Evolutionary conservation across 495 filamentous ascomycete species (phyloP).

Genomic region (Penicillium desertorum): DNA sequence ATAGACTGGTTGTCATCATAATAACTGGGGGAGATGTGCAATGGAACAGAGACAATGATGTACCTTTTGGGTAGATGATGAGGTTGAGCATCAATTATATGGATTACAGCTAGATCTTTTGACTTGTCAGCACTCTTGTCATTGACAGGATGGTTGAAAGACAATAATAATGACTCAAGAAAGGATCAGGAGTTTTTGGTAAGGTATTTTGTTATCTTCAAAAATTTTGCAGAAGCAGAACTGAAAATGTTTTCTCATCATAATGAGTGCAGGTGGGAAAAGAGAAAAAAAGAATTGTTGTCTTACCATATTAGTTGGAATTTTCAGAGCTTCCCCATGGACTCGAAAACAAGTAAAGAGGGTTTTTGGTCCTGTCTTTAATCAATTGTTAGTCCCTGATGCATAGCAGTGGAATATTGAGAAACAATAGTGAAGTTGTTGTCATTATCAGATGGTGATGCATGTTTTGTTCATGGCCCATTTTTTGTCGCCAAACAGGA

Average conservation of each 20-base stretch:
- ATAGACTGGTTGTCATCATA: conserved; percentile 98
- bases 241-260: conserved; percentile 85
- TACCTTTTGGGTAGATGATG: conserved; percentile 5
- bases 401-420: conserved; percentile 7
- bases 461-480: conserved; percentile 95
- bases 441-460: conserved; percentile 93
- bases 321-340: conserved; percentile 10
- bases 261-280: conserved; percentile 30
- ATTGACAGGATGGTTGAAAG: conserved; percentile 1
- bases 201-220: conserved; percentile 77
- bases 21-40: conserved; percentile 24
- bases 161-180: conserved; percentile 5
- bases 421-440: conserved; percentile 24
- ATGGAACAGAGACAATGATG: conserved; percentile 9
- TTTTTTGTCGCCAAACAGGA: conserved; percentile 71
- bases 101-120: conserved; percentile 22
- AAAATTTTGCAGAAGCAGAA: conserved; percentile 88
- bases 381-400: conserved; percentile 22
- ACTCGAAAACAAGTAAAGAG: background rate
- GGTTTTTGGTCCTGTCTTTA: conserved; percentile 12
- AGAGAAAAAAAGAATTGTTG: conserved; percentile 12
- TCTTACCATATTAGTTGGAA: conserved; percentile 22
- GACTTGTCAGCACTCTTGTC: conserved; percentile 13
- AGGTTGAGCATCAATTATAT: background rate
- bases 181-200: conserved; percentile 66